Percentiles rank a stretch among this genome's conserved stretches.
Evolutionary conservation across 2,329 filamentous ascomycete genomes (phyloP).

Genomic region (Scytalidium sp.): DNA sequence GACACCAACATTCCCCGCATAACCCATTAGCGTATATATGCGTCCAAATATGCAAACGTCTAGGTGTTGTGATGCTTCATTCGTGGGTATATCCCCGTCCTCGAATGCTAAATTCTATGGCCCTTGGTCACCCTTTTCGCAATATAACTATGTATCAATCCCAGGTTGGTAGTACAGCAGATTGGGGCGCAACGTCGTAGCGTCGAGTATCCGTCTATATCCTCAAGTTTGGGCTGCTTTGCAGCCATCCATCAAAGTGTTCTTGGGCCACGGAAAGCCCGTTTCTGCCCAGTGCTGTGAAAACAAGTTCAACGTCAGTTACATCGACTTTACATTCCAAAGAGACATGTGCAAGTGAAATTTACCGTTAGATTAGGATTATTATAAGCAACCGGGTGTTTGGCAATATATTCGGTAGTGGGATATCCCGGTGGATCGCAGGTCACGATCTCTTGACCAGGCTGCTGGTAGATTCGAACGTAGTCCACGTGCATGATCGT

Average conservation of each 20-base stretch:
- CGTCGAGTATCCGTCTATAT: background rate
- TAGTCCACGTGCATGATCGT: slow-evolving; percentile 53
- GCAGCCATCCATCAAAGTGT: slow-evolving; percentile 58
- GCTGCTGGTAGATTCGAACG: slow-evolving; percentile 51
- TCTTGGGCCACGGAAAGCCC: slow-evolving; percentile 57
- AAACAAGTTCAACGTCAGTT: slow-evolving; percentile 14
- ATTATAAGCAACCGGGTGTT: slow-evolving; percentile 57
- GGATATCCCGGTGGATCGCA: slow-evolving; percentile 58
- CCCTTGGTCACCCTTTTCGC: no score
- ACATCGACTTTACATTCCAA: background rate
- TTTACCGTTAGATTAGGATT: slow-evolving; percentile 53
- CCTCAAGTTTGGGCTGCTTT: slow-evolving; percentile 7
- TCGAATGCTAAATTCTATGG: no score
- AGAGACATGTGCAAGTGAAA: slow-evolving; percentile 38
- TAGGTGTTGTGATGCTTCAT: no score
- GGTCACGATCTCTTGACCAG: slow-evolving; percentile 43
- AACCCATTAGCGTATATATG: no score
- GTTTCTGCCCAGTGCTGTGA: slow-evolving; percentile 36
- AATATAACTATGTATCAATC: no score
- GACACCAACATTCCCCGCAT: no score
- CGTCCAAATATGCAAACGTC: no score
- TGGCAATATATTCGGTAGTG: slow-evolving; percentile 64
- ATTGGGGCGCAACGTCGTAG: background rate
- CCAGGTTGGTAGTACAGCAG: no score
- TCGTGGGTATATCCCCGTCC: no score